Evolutionary conservation across 768 basidiomycete species (phyloP).

Genomic region (Amanita phalloides): DNA sequence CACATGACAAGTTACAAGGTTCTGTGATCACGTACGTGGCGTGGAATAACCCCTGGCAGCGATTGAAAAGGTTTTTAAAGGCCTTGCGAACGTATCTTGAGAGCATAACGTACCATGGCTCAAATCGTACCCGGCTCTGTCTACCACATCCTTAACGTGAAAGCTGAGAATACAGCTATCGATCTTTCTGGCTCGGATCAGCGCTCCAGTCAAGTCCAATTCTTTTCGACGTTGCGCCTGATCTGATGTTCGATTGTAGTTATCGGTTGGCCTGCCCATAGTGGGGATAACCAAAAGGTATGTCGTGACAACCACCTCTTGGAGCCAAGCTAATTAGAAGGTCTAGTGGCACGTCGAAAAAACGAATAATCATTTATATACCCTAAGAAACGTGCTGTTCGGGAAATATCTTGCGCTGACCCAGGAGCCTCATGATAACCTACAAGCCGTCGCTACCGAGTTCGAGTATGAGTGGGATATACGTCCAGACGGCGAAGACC

Average conservation of each 20-base stretch:
- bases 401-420: slow-evolving; percentile 12
- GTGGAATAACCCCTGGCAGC: background rate
- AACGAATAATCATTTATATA: slow-evolving; percentile 9
- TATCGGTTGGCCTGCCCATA: slow-evolving; percentile 3
- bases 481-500: slow-evolving; percentile 9
- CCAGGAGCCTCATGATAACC: slow-evolving; percentile 4
- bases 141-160: slow-evolving; percentile 4
- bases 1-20: too few species aligned
- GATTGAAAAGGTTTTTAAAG: background rate
- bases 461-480: slow-evolving; percentile 10
- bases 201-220: background rate
- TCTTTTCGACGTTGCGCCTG: background rate
- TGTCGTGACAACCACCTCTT: too few species aligned
- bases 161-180: background rate
- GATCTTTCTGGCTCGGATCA: slow-evolving; percentile 4
- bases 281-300: slow-evolving; percentile 6
- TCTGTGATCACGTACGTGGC: too few species aligned
- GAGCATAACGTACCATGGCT: background rate
- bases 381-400: slow-evolving; percentile 10
- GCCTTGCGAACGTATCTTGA: background rate
- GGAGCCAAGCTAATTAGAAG: background rate
- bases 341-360: slow-evolving; percentile 12
- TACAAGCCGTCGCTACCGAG: slow-evolving; percentile 6
- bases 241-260: background rate
- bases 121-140: background rate